Evolutionary conservation across 2,329 filamentous ascomycete genomes (phyloP).

Genomic region (Trichoderma cornu-damae): DNA sequence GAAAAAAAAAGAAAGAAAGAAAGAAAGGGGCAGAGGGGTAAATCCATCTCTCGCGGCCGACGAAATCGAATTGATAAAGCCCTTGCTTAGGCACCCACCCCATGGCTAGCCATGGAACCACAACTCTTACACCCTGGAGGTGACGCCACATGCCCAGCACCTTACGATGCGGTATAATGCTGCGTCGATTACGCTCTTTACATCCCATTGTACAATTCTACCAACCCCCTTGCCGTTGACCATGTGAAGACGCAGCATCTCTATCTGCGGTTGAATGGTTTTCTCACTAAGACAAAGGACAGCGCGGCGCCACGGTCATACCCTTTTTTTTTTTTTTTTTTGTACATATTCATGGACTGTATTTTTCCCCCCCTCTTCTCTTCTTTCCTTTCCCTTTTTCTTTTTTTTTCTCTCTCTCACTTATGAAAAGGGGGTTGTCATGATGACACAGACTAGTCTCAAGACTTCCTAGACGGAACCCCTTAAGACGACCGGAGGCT

Average conservation of each 20-base stretch:
- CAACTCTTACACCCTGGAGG: slow-evolving; percentile 13
- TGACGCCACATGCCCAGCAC: slow-evolving; percentile 6
- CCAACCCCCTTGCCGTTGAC: neutral
- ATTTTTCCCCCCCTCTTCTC: neutral
- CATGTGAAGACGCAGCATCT: neutral
- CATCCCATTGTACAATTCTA: neutral
- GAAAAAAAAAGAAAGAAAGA: neutral
- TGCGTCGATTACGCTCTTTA: slow-evolving; percentile 8
- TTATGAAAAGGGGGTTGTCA: neutral
- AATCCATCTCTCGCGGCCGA: neutral
- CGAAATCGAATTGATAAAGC: neutral
- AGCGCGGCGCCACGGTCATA: slow-evolving; percentile 23
- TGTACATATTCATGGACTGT: slow-evolving; percentile 2
- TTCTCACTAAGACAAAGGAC: slow-evolving; percentile 10
- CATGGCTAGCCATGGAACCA: slow-evolving; percentile 2
- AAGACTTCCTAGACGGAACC: neutral
- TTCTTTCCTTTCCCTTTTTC: neutral
- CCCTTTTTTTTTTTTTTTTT: slow-evolving; percentile 10
- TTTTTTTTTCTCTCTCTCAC: neutral
- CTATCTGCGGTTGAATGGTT: slow-evolving; percentile 7
- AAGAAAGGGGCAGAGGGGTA: neutral
- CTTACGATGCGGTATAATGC: slow-evolving; percentile 1
- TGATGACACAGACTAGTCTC: neutral
- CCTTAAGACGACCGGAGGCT: neutral
- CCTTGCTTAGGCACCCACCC: slow-evolving; percentile 6